These are phyloP conservation scores for Termitomyces bulborhizus DNA, from an alignment of 768 basidiomycete genomes.

Conservation along the genomic window DNA sequence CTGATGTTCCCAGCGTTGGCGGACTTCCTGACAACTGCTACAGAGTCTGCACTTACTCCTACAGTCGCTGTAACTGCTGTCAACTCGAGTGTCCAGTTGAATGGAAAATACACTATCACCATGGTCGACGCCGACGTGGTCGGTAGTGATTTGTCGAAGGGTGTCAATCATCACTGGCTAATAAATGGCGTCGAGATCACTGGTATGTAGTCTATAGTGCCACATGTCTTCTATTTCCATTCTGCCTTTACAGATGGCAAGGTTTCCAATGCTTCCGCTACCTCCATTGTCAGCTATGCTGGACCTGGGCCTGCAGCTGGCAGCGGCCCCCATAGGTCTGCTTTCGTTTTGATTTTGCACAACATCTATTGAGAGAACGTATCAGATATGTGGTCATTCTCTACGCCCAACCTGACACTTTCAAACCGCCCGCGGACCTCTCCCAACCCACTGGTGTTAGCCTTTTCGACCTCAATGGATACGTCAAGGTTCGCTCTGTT, in stretches of 20 bases:
- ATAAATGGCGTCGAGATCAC: conserved; percentile 54
- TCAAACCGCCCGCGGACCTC: conserved; percentile 55
- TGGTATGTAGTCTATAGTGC: conserved; percentile 22
- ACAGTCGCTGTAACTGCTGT: conserved; percentile 43
- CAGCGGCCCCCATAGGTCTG: conserved; percentile 68
- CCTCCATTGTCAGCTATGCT: conserved; percentile 57
- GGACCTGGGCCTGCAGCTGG: conserved; percentile 67
- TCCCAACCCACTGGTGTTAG: conserved; percentile 45
- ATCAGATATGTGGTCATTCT: conserved; percentile 63
- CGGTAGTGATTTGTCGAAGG: conserved; percentile 49
- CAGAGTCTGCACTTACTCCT: conserved; percentile 56
- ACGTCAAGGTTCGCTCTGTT: conserved; percentile 39
- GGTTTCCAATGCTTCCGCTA: conserved; percentile 39
- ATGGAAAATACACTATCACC: conserved; percentile 54
- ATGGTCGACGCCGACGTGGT: conserved; percentile 75
- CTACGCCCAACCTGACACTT: conserved; percentile 56
- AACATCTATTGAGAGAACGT: not conserved
- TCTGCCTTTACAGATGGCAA: conserved; percentile 19
- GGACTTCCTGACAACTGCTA: not conserved
- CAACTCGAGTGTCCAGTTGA: conserved; percentile 39
- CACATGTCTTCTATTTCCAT: not conserved
- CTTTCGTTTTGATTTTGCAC: not conserved
- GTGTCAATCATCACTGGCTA: conserved; percentile 78
- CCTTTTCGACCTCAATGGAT: conserved; percentile 49
- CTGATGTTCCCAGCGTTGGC: not conserved